Evolutionary conservation across 1,284 basidiomycete species (phyloP).

Genomic region (Xerocomus nothofagi): DNA sequence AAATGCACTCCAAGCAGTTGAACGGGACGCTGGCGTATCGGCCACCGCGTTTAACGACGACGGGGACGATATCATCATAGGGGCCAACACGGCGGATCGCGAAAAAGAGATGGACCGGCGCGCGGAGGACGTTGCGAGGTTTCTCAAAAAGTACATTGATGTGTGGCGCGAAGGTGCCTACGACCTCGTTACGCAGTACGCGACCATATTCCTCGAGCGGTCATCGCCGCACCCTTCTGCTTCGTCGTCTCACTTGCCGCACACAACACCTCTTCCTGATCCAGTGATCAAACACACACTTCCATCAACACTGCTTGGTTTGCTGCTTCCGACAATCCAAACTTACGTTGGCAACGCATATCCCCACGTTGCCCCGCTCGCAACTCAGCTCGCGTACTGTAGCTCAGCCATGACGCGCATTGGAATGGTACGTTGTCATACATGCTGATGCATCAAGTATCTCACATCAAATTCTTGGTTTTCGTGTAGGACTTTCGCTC

Average conservation of each 20-base stretch:
- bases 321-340: slow-evolving; percentile 63
- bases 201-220: slow-evolving; percentile 84
- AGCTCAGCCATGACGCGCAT: slow-evolving; percentile 88
- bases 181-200: slow-evolving; percentile 88
- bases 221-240: slow-evolving; percentile 26
- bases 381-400: slow-evolving; percentile 92
- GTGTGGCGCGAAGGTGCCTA: slow-evolving; percentile 90
- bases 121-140: slow-evolving; percentile 71
- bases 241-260: slow-evolving; percentile 24
- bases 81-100: slow-evolving; percentile 29
- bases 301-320: slow-evolving; percentile 46
- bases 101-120: slow-evolving; percentile 46
- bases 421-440: slow-evolving; percentile 52
- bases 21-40: slow-evolving; percentile 39
- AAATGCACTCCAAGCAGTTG: slow-evolving; percentile 44
- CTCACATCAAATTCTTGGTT: neutral
- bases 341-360: slow-evolving; percentile 52
- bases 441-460: neutral
- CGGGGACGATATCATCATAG: slow-evolving; percentile 11
- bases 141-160: slow-evolving; percentile 86
- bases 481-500: slow-evolving; percentile 29
- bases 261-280: slow-evolving; percentile 16
- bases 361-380: slow-evolving; percentile 71
- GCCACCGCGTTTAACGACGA: slow-evolving; percentile 11
- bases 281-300: slow-evolving; percentile 31